Evolutionary conservation across 495 filamentous ascomycete genomes (phyloP).

Genomic region (Aspergillus coremiiformis): DNA sequence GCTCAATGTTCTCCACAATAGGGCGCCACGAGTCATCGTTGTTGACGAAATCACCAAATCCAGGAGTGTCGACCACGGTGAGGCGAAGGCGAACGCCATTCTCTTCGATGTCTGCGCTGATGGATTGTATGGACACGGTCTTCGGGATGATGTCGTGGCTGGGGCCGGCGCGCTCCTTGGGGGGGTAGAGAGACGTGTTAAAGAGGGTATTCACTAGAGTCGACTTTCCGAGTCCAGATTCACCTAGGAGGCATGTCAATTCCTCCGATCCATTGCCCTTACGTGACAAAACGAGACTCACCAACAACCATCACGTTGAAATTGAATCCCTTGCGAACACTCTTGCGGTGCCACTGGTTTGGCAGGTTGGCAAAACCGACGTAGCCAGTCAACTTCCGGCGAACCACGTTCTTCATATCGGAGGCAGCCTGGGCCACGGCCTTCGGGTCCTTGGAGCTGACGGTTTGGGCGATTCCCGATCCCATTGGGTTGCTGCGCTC

Average conservation of each 20-base stretch:
- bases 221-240: conserved; percentile 98
- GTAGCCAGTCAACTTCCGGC: conserved; percentile 95
- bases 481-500: conserved; percentile 58
- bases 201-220: conserved; percentile 98
- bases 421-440: conserved; percentile 66
- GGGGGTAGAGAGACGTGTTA: conserved; percentile 98
- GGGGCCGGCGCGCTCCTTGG: conserved; percentile 93
- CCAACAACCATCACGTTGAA: conserved; percentile 99
- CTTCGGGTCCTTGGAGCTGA: conserved; percentile 78
- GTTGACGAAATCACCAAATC: conserved; percentile 99
- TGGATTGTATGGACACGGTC: conserved; percentile 97
- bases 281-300: conserved; percentile 37
- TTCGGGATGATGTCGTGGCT: conserved; percentile 98
- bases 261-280: neutral
- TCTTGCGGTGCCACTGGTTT: conserved; percentile 99
- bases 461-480: conserved; percentile 54
- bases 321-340: conserved; percentile 99
- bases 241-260: conserved; percentile 52
- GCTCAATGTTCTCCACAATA: conserved; percentile 98
- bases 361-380: conserved; percentile 98
- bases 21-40: conserved; percentile 99
- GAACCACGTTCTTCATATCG: conserved; percentile 95
- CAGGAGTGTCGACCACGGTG: conserved; percentile 95
- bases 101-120: conserved; percentile 98
- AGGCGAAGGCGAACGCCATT: conserved; percentile 95